phyloP scores from a whole-genome alignment of 257 asterid species.

The Ilex asprella region DNA sequence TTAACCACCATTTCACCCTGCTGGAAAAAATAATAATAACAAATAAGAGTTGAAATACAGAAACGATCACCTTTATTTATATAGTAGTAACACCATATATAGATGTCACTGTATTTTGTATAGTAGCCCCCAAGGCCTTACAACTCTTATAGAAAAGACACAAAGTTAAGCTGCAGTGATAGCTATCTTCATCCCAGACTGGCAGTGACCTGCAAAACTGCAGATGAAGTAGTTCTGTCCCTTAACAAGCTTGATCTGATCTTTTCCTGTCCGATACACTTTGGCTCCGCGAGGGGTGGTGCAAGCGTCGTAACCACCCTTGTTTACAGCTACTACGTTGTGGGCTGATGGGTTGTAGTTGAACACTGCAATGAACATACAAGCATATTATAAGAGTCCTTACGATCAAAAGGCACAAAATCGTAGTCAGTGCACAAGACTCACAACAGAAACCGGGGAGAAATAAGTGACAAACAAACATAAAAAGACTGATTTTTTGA shows the following conservation, averaged over 20 bases:
- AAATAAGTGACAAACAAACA: no score
- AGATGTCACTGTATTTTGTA: no score
- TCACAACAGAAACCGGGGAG: no score
- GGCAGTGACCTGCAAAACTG: conserved; percentile 42
- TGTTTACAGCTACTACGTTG: conserved; percentile 34
- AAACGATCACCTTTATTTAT: no score
- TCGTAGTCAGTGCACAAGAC: no score
- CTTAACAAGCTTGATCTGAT: conserved; percentile 38
- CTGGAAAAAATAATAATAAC: no score
- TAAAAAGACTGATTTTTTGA: no score
- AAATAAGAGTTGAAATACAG: no score
- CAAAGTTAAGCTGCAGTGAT: conserved; percentile 19
- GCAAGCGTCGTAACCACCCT: conserved; percentile 16
- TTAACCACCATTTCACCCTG: no score
- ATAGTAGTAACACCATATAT: no score
- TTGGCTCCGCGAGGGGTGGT: conserved; percentile 16
- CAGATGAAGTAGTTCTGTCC: conserved; percentile 66
- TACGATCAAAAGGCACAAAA: no score
- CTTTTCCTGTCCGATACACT: conserved; percentile 33
- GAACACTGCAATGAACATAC: conserved; percentile 23
- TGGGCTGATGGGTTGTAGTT: conserved; percentile 17
- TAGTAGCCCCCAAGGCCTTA: no score
- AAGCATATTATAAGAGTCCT: neutral
- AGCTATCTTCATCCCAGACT: conserved; percentile 59
- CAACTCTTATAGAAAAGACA: neutral